Base-by-base conservation (phyloP, 495 filamentous ascomycete genomes). In the Friedmanniomyces simplex region DNA sequence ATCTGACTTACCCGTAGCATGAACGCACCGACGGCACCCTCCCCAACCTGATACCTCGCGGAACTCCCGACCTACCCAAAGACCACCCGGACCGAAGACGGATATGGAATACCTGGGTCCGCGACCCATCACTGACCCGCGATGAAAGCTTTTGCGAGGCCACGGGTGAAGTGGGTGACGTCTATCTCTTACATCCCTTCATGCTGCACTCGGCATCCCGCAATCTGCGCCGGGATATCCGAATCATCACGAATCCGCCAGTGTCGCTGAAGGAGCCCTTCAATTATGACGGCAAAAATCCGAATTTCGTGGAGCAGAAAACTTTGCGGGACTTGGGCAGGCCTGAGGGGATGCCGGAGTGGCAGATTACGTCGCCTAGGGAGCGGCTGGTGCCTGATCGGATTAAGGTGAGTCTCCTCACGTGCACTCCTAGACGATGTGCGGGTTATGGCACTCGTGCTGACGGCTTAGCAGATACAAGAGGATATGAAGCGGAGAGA, bases 191-290 rank as follows among this genome's bases (percentile, higher is more conserved):
- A 25, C 55, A 58, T 22, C 55, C 55, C 24, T 58, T 58, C 55
- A 58, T 58, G 55, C 55, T 58, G 13, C 55, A 58, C 47, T 58
- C 55, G 11, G 55, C 55, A 8, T 58, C 55, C 7, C 25, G 22
- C 3, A 58, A 58, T 42, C 47, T 58, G 24, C 45, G 55, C 1
- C 11, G 55, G 16, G 55, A 58, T n/a, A 32, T 58, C 10, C 46
- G 55, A 11, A 58, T 58, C 47, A 58, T 58, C 45, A 58, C 55
- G 12, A 58, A 58, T 24, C 55, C 55, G 47, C 55, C 55, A 7
- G 55, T 58, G 20, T 58, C 55, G 34, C 47, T 58, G n/a, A 58
- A 58, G n/a, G 55, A 58, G 48, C 55, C 55, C 1, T 58, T 58
- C 21, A 24, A 52, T 12, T 58, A 58, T 30, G 47, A 51, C 25